phyloP scores from a whole-genome alignment of 2,329 filamentous ascomycete species.

The Ceratocystis cubensis region DNA sequence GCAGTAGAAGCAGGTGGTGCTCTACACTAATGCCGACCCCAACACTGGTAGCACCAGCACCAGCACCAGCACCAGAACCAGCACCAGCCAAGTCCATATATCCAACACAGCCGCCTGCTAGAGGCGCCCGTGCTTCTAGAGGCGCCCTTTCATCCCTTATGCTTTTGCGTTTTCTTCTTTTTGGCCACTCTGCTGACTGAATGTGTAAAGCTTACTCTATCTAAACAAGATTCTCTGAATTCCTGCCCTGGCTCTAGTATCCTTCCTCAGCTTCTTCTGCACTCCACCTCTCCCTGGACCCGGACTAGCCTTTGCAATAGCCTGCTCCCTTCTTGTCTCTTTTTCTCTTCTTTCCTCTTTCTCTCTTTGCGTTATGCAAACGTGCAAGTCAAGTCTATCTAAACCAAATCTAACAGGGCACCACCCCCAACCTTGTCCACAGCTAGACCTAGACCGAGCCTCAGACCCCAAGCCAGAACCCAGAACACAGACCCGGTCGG shows the following conservation, averaged over 20 bases:
- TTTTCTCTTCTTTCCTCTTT: neutral
- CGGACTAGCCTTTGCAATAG: slow-evolving; percentile 3
- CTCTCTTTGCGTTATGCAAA: neutral
- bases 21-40: neutral
- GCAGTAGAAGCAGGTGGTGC: neutral
- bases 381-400: neutral
- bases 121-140: too few species aligned
- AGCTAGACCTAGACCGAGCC: neutral
- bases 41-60: too few species aligned
- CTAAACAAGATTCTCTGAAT: neutral
- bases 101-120: too few species aligned
- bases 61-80: too few species aligned
- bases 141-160: neutral
- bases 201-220: neutral
- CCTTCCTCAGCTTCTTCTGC: slow-evolving; percentile 8
- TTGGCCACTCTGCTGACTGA: neutral
- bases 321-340: slow-evolving; percentile 1
- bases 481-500: too few species aligned
- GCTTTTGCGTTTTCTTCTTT: neutral
- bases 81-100: too few species aligned
- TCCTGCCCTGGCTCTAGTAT: slow-evolving; percentile 2
- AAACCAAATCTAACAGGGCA: neutral
- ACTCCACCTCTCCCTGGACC: neutral
- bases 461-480: neutral
- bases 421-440: neutral